Evolutionary conservation across 164 flowering plant species (phyloP), one percentile per base, ranked within the genome.

Genomic region (Protea cynaroides): DNA sequence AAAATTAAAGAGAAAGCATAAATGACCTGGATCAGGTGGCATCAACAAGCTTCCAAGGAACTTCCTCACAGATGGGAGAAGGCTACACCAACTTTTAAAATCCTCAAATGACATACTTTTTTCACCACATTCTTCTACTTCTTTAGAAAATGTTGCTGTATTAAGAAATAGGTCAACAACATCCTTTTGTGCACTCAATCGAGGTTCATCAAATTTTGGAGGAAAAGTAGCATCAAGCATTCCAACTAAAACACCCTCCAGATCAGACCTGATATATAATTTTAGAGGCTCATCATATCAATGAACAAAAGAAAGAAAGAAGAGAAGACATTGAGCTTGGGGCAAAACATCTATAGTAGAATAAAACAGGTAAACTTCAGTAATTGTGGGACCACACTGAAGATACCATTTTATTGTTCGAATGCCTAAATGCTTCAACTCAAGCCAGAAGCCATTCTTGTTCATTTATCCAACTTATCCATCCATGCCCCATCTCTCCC

Each of bases 1-100:
- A 59, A 67, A 63, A 29, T 51, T 64, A 62, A n/a, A 7, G 23
- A 64, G 54, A 10, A 71, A 61, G 47, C 47, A 54, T 12, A n/a
- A 61, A 15, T 49, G 34, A 87, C 97, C 95, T 87, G 81, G 52
- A 74, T 80, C 78, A 64, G 89, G 82, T 52, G 86, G 81, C 64
- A 67, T 66, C 79, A 94, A 71, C 78, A 94, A 80, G 76, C 81
- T 74, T 61, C 89, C 90, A 70, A 94, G 90, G 68, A 78, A 84
- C 71, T 83, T 94, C 80, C 93, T 85, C 67, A 76, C 82, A 23
- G 97, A 86, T 72, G 97, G 98, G 25, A 91, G 64, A 71, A 74
- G 79, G 58, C 52, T 40, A 66, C 84, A 86, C 95, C 96, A 87
- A 61, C 59, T 81, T 75, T 69, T 87, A 74, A 85, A 89, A 76